Evolutionary conservation across 2,329 filamentous ascomycete genomes (phyloP).

Genomic region (Exophiala bonariae): DNA sequence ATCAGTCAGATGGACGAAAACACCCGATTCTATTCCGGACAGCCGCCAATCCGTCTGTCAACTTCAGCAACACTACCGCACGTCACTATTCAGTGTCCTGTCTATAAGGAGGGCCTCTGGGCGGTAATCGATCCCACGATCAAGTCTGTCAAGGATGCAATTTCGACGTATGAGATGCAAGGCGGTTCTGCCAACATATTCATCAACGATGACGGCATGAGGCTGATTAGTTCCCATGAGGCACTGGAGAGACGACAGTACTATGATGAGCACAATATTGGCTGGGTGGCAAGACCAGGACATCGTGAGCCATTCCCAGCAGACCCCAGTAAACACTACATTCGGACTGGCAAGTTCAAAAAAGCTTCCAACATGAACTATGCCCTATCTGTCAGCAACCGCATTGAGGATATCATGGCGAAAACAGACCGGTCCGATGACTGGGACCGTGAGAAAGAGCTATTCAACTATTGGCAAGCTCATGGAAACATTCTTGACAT

Average conservation of each 20-base stretch:
- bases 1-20: conserved; percentile 46
- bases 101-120: conserved; percentile 80
- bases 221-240: conserved; percentile 42
- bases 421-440: conserved; percentile 8
- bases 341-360: conserved; percentile 66
- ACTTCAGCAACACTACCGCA: conserved; percentile 42
- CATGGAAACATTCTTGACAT: conserved; percentile 54
- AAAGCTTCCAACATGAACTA: conserved; percentile 78
- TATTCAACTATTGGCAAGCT: conserved; percentile 50
- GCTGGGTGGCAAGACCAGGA: conserved; percentile 51
- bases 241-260: conserved; percentile 46
- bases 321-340: conserved; percentile 18
- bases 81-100: conserved; percentile 78
- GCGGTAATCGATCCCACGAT: conserved; percentile 64
- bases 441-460: conserved; percentile 38
- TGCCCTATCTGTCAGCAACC: conserved; percentile 61
- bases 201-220: conserved; percentile 42
- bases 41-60: conserved; percentile 35
- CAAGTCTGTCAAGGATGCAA: conserved; percentile 56
- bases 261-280: conserved; percentile 52
- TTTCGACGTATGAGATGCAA: conserved; percentile 60
- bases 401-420: conserved; percentile 60
- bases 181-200: conserved; percentile 39
- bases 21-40: conserved; percentile 48
- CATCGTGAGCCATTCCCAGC: conserved; percentile 37